A percentile compares a stretch with the other conserved stretches of the same genome.
phyloP scores from a whole-genome alignment of 2,329 filamentous ascomycete species.

The Apiospora arundinis region DNA sequence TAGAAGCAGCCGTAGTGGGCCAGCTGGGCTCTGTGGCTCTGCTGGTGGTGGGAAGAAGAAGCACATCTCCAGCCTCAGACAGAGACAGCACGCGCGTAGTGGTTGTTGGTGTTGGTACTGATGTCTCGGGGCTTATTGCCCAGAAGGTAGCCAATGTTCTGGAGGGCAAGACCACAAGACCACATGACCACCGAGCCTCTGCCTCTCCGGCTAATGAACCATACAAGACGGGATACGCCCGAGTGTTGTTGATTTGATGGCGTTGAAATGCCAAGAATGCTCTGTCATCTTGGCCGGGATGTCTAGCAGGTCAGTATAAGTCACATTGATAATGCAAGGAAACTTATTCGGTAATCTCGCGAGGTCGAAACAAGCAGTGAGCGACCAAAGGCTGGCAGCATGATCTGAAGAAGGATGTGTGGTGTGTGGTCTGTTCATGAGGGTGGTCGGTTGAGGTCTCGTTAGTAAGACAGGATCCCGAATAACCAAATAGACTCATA shows the following conservation, averaged over 20 bases:
- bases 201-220: background rate
- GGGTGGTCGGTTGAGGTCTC: background rate
- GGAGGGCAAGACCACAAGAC: background rate
- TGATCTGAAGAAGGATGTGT: background rate
- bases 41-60: background rate
- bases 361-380: background rate
- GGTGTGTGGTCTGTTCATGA: background rate
- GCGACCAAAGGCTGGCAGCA: background rate
- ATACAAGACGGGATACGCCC: background rate
- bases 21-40: background rate
- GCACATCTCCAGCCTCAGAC: background rate
- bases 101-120: background rate
- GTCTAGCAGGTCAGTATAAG: background rate
- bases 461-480: background rate
- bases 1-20: background rate
- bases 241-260: background rate
- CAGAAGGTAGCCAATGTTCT: background rate
- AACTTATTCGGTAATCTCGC: background rate
- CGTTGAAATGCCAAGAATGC: background rate
- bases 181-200: constrained; percentile 9
- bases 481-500: background rate
- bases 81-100: background rate
- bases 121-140: constrained; percentile 4
- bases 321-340: background rate
- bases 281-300: background rate